Evolutionary conservation across 129 eudicot species (phyloP).

Genomic region (Flaveria bidentis): DNA sequence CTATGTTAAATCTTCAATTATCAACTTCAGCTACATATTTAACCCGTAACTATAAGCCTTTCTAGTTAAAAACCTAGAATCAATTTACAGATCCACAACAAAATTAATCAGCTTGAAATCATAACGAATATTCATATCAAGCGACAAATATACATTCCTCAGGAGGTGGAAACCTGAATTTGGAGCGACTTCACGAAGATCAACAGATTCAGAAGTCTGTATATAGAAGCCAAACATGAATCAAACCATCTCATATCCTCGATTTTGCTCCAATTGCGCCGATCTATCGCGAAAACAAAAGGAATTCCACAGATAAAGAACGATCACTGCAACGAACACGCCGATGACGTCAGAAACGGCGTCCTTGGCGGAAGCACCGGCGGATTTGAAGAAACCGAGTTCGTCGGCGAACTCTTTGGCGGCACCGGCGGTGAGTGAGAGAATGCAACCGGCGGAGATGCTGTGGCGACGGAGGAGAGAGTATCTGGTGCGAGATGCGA

Average conservation of each 20-base stretch:
- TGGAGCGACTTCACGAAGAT: not conserved
- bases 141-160: not conserved
- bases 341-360: conserved; percentile 74
- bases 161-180: conserved; percentile 19
- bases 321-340: conserved; percentile 51
- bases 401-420: conserved; percentile 88
- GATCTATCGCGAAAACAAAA: conserved; percentile 20
- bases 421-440: conserved; percentile 78
- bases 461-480: conserved; percentile 65
- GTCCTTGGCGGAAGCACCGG: conserved; percentile 84
- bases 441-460: conserved; percentile 49
- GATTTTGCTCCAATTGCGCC: conserved; percentile 27
- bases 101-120: conserved; percentile 14
- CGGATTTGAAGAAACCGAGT: conserved; percentile 74
- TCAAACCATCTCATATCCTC: conserved; percentile 57
- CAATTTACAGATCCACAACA: conserved; percentile 1
- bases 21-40: not conserved
- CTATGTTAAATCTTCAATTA: not conserved
- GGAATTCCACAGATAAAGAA: conserved; percentile 38
- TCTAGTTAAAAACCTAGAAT: not conserved
- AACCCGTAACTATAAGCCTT: not conserved
- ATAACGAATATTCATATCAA: conserved; percentile 1
- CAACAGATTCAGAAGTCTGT: not conserved
- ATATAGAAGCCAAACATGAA: conserved; percentile 6
- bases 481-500: conserved; percentile 48